phyloP scores from a whole-genome alignment of 2,329 filamentous ascomycete genomes.

The Fusarium napiforme region DNA sequence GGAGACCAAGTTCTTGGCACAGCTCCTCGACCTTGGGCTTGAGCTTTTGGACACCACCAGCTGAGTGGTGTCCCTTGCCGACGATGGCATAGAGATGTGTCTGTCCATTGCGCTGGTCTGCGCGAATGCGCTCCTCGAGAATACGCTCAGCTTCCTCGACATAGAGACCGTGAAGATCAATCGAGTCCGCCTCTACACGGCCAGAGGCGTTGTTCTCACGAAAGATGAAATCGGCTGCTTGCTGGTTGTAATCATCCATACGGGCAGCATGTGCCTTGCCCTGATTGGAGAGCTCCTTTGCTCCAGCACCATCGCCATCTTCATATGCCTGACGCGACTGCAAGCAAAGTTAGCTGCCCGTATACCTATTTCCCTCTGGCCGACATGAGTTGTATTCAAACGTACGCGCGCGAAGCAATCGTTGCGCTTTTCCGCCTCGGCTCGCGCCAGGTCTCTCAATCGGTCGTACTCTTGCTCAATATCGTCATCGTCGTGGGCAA shows the following conservation, averaged over 20 bases:
- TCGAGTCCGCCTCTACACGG: conserved; percentile 80
- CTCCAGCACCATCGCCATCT: conserved; percentile 82
- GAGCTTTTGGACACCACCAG: conserved; percentile 87
- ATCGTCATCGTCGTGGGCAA: conserved; percentile 75
- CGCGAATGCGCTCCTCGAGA: conserved; percentile 83
- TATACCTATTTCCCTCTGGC: not conserved
- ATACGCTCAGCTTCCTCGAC: conserved; percentile 96
- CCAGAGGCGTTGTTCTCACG: conserved; percentile 88
- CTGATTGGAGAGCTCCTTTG: conserved; percentile 85
- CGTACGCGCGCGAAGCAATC: conserved; percentile 79
- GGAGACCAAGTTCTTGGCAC: conserved; percentile 82
- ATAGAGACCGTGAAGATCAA: conserved; percentile 94
- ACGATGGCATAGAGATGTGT: conserved; percentile 93
- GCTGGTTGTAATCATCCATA: conserved; percentile 90
- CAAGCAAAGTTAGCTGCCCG: conserved; percentile 15
- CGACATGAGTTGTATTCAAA: conserved; percentile 23
- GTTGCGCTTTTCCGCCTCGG: conserved; percentile 81
- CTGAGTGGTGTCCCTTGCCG: conserved; percentile 91
- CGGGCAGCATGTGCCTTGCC: conserved; percentile 84
- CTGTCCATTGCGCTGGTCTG: conserved; percentile 78
- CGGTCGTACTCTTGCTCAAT: conserved; percentile 92
- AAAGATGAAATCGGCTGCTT: conserved; percentile 95
- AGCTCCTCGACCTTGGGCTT: conserved; percentile 94
- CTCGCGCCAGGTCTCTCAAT: conserved; percentile 82
- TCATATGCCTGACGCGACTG: conserved; percentile 84